Evolutionary conservation across 345 rosid species (phyloP).

Genomic region (Brassica nigra): DNA sequence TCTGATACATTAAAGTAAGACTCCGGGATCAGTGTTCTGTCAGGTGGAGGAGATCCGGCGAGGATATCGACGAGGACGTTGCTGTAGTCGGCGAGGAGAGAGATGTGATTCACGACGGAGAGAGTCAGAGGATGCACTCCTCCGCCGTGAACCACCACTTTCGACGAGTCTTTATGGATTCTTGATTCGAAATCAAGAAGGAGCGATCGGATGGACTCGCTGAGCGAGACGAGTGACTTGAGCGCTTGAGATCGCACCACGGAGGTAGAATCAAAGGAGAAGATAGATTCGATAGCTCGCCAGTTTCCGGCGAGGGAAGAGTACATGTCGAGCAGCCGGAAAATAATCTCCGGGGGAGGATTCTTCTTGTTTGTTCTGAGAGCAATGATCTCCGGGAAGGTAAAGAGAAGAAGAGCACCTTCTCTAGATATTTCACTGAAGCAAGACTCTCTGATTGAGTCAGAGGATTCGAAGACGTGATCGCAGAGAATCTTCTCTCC

Average conservation of each 20-base stretch:
- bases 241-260: slow-evolving; percentile 54
- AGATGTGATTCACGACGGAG: slow-evolving; percentile 53
- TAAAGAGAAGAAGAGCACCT: slow-evolving; percentile 61
- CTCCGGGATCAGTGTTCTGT: slow-evolving; percentile 41
- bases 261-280: slow-evolving; percentile 54
- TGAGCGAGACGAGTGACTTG: slow-evolving; percentile 50
- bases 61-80: slow-evolving; percentile 57
- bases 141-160: slow-evolving; percentile 46
- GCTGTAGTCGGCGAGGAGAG: slow-evolving; percentile 62
- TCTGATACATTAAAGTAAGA: slow-evolving; percentile 44
- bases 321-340: slow-evolving; percentile 68
- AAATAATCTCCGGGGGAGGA: slow-evolving; percentile 50
- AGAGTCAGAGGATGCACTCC: slow-evolving; percentile 60
- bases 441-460: slow-evolving; percentile 58
- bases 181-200: slow-evolving; percentile 53
- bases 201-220: slow-evolving; percentile 47
- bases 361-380: slow-evolving; percentile 48
- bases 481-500: slow-evolving; percentile 81
- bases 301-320: slow-evolving; percentile 54
- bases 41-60: slow-evolving; percentile 52
- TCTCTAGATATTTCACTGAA: slow-evolving; percentile 65
- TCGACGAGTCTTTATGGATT: slow-evolving; percentile 60
- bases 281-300: slow-evolving; percentile 65
- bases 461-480: slow-evolving; percentile 63
- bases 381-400: slow-evolving; percentile 54